Evolutionary conservation across 805 yeast genomes (phyloP), one percentile per base, ranked within the genome.

Genomic region (Starmera pachycereana): DNA sequence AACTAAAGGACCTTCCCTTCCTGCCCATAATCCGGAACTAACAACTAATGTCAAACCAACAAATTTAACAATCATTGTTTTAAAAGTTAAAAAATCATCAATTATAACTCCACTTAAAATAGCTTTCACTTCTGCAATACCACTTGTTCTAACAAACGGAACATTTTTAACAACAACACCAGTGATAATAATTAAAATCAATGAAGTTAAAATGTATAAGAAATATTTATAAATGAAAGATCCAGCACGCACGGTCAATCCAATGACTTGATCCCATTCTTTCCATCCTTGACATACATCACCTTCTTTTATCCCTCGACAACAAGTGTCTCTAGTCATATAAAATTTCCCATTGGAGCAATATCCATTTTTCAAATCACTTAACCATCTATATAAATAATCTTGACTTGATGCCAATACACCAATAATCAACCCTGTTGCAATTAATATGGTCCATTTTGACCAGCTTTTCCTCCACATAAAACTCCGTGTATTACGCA

Each of bases 1-100:
- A 22, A 84, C 89, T 40, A 87, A 57, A 1, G 96, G 95, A 2
- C 95, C 95, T 51, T 86, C 96, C 52, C 77, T 78, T 7, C 96
- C 95, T 7, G 82, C 68, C 85, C 90, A 82, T 3, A 86, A 52
- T 0, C 95, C 95, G 1, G 85, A 74, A 18, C 88, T 78, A 5
- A 82, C 79, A 12, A 81, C 79, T 36, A 83, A 60, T 6, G 77
- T 62, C 37, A 85, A 60, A 3, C 88, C 83, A 1, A 65, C 33
- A 4, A 73, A 62, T 53, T 85, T 85, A 39, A 66, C 63, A 3
- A 73, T 18, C n/a, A 85, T 60, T 4, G 82, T 69, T 29, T 58
- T 56, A 10, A 66, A 40, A 8, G 76, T 72, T 39, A 86, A 57
- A 47, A 81, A 77, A 6, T 63, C 66, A 8, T 64, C 56, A 41